Conservation (phyloP, 169 alveolate species). For the Neospora caninum region DNA sequence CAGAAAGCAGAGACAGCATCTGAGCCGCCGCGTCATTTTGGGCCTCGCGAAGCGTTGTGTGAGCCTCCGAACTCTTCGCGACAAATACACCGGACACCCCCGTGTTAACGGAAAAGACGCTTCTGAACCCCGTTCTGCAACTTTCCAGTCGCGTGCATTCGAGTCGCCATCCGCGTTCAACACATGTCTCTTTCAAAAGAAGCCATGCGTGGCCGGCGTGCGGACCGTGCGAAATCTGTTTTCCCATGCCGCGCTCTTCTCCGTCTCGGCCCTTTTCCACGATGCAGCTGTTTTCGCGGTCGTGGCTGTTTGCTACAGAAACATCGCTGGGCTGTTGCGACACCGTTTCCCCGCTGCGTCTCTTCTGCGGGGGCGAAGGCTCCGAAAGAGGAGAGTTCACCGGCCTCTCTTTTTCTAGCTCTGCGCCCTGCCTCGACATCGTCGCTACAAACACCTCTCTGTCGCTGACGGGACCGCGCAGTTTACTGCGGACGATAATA, state of each 20-base stretch:
- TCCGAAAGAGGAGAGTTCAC: too few species aligned
- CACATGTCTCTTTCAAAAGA: not conserved
- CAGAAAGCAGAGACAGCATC: not conserved
- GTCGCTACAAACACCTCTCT: not conserved
- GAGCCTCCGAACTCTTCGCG: not conserved
- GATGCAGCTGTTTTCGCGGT: not conserved
- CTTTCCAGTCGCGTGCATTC: conserved; percentile 14
- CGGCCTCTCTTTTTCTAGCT: too few species aligned
- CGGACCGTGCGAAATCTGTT: not conserved
- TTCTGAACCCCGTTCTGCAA: not conserved
- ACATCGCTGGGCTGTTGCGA: not conserved
- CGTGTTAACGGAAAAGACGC: conserved; percentile 6
- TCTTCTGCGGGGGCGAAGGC: not conserved
- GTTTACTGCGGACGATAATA: too few species aligned
- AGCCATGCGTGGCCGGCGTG: not conserved
- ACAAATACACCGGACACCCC: not conserved
- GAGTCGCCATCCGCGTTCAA: conserved; percentile 5
- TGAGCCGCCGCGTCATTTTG: conserved; percentile 16
- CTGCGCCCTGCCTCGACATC: not conserved
- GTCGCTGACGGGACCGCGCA: not conserved
- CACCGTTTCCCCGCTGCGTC: not conserved
- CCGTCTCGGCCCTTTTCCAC: not conserved
- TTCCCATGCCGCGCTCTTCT: not conserved
- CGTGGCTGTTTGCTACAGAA: not conserved
- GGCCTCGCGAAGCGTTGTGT: not conserved